Evolutionary conservation across 2,329 filamentous ascomycete species (phyloP).

Genomic region (Pyrenophora graminea): DNA sequence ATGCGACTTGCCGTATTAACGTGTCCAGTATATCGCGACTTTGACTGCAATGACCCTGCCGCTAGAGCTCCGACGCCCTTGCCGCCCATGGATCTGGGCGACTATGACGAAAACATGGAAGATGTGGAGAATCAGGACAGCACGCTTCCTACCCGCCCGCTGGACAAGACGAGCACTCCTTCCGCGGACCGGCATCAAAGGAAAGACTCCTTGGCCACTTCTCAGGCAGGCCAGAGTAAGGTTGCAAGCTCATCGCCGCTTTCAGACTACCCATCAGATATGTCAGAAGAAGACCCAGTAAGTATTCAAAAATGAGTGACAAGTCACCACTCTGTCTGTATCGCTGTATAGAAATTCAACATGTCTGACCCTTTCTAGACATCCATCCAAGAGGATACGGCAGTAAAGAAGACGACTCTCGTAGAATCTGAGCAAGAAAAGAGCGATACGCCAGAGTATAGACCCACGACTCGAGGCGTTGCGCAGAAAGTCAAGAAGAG

Average conservation of each 20-base stretch:
- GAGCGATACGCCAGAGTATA: background rate
- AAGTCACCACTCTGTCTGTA: background rate
- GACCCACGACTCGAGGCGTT: conserved; percentile 6
- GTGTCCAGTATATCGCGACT: conserved; percentile 18
- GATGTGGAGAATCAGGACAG: background rate
- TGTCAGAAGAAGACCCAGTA: conserved; percentile 18
- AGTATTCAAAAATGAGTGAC: background rate
- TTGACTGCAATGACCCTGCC: conserved; percentile 23
- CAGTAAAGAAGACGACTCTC: background rate
- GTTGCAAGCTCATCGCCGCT: conserved; percentile 2
- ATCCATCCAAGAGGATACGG: background rate
- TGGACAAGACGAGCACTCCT: background rate
- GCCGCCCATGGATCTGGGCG: conserved; percentile 18
- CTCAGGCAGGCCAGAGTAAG: background rate
- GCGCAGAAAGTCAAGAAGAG: conserved; percentile 11
- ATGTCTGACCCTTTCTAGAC: too few species aligned
- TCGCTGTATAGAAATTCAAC: too few species aligned
- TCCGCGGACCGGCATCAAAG: background rate
- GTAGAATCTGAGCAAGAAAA: background rate
- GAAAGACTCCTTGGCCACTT: background rate
- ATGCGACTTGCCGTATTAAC: background rate
- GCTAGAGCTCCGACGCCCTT: conserved; percentile 28
- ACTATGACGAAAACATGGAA: conserved; percentile 1
- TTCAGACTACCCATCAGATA: conserved; percentile 25
- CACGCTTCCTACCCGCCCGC: background rate